These are phyloP conservation scores for Aspergillus aculeatus DNA, from an alignment of 2,329 filamentous ascomycete genomes.

Conservation along the genomic window DNA sequence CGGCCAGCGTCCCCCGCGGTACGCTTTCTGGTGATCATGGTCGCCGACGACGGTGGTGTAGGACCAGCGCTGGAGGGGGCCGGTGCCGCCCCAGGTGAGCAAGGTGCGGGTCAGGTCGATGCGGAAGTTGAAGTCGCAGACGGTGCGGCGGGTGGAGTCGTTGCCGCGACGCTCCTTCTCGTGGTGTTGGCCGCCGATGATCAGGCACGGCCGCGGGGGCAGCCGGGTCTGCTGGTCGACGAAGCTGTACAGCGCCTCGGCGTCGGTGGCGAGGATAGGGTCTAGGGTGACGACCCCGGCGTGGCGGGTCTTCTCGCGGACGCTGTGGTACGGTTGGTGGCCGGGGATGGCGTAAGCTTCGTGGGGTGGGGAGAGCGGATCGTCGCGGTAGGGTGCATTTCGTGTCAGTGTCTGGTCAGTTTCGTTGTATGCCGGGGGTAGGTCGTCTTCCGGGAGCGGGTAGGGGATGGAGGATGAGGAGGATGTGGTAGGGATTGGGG, in stretches of 20 bases:
- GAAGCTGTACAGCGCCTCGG: slow-evolving; percentile 42
- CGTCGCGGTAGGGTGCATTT: background rate
- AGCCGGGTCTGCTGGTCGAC: slow-evolving; percentile 34
- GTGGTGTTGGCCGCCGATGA: slow-evolving; percentile 55
- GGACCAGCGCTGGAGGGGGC: slow-evolving; percentile 15
- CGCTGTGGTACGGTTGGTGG: slow-evolving; percentile 4
- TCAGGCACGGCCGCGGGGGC: slow-evolving; percentile 55
- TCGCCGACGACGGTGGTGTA: slow-evolving; percentile 23
- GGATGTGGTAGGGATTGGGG: background rate
- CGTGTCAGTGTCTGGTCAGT: background rate
- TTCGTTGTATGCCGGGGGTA: slow-evolving; percentile 1
- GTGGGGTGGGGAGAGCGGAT: background rate
- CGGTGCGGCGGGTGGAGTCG: slow-evolving; percentile 18
- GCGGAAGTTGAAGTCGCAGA: slow-evolving; percentile 33
- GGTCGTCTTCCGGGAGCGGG: background rate
- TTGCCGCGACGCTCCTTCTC: slow-evolving; percentile 33
- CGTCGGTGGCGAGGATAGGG: slow-evolving; percentile 10
- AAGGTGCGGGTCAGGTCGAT: slow-evolving; percentile 26
- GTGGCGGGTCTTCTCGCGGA: slow-evolving; percentile 9
- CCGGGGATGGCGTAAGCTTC: background rate
- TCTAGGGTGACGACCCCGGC: slow-evolving; percentile 9
- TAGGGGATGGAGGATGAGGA: background rate
- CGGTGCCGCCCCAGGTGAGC: slow-evolving; percentile 12
- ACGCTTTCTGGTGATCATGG: slow-evolving; percentile 23
- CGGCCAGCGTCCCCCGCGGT: slow-evolving; percentile 23